Base-by-base conservation (phyloP, 1,139 yeast genomes). In the Suzukiozyma palmioleophila region DNA sequence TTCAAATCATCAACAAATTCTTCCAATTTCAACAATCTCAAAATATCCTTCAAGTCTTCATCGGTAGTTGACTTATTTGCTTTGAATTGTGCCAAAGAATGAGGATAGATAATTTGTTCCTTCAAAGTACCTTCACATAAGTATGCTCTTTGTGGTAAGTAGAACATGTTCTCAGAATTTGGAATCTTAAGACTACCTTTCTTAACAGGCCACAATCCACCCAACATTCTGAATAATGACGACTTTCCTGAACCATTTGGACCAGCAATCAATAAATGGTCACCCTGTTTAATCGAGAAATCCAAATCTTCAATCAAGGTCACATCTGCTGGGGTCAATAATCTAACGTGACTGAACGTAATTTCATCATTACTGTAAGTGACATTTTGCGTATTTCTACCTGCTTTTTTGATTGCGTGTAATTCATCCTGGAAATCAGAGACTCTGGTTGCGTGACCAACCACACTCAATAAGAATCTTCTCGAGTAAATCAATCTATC, bases 221-320 rank as follows among this genome's bases (percentile, higher is more conserved):
- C 97, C 37, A 90, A 73, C 56, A 90, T 79, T 56, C 97, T 76
- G 61, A 90, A 90, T 43, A 90, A 66, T 0, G 97, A 89, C 0
- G 96, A 88, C 61, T 90, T 90, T 28, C 97, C 97, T 42, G 95
- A 86, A 2, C 97, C 97, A 56, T 90, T 90, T 8, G 97, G 97
- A 0, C 97, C 97, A 7, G 92, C 92, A 57, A 90, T 89, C 43
- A 90, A 71, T 42, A 90, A 69, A 60, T 90, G 95, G 42, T 89
- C 84, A 26, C 97, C 97, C 33, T 79, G 84, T 46, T 81, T 77
- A 41, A 90, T 78, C 38, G 81, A 72, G 59, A 90, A 89, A 32
- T 78, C 71, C 50, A 90, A 70, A 29, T 77, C 73, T 39, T 76
- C 73, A 28, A 86, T 82, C 42, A 90, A 69, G 0, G 84, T 74